These are phyloP conservation scores for Primulina tabacum DNA, from an alignment of 257 asterid genomes.

Conservation along the genomic window DNA sequence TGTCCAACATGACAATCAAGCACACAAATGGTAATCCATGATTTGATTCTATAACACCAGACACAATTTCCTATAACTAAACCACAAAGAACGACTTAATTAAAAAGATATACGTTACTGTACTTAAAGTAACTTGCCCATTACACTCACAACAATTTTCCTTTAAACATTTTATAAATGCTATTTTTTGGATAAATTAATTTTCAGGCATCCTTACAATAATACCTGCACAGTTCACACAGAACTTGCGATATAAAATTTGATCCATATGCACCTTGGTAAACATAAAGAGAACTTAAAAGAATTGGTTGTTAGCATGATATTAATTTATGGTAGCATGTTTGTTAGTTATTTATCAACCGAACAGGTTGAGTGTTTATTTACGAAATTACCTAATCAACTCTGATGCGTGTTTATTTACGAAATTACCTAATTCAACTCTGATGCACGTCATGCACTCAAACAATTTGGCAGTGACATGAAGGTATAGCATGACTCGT, in stretches of 20 bases:
- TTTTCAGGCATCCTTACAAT: not conserved
- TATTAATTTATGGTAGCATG: no score
- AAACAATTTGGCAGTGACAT: not conserved
- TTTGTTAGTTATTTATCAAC: not conserved
- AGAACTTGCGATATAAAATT: not conserved
- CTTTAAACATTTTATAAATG: not conserved
- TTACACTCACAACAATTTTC: not conserved
- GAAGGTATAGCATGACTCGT: not conserved
- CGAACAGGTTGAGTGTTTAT: not conserved
- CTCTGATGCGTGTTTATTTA: not conserved
- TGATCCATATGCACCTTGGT: not conserved
- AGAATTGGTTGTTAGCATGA: not conserved
- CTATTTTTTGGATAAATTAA: not conserved
- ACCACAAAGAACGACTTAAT: not conserved
- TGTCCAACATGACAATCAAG: no score
- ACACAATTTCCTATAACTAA: constrained; percentile 2
- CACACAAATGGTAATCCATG: not conserved
- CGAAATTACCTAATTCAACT: no score
- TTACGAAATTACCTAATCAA: no score
- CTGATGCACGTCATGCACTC: not conserved
- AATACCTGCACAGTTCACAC: not conserved
- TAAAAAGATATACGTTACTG: not conserved
- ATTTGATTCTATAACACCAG: not conserved
- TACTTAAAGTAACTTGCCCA: not conserved
- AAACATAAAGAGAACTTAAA: no score